Evolutionary conservation across 306 rosid genomes (phyloP).

Genomic region (Psophocarpus tetragonolobus): DNA sequence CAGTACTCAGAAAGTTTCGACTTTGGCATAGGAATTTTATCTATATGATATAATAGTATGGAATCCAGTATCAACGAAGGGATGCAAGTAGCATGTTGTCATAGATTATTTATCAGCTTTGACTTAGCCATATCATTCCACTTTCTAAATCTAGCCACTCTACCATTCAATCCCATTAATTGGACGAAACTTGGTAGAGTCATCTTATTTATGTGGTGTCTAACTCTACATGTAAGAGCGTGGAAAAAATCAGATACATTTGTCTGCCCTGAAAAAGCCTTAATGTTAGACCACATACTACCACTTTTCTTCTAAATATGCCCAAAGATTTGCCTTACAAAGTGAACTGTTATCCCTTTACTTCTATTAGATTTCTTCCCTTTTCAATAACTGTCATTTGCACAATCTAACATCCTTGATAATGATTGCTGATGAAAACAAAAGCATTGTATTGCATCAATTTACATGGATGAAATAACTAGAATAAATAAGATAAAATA

Average conservation of each 20-base stretch:
- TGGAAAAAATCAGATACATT: conserved; percentile 39
- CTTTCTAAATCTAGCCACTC: conserved; percentile 27
- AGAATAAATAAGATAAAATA: too few species aligned
- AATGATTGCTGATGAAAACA: conserved; percentile 19
- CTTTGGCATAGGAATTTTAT: too few species aligned
- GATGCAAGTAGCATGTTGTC: too few species aligned
- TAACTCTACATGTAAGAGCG: conserved; percentile 91
- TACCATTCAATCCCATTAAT: conserved; percentile 78
- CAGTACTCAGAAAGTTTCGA: too few species aligned
- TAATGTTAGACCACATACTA: neutral
- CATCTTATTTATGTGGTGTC: conserved; percentile 97
- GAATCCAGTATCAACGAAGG: too few species aligned
- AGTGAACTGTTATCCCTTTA: conserved; percentile 22
- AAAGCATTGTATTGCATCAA: neutral
- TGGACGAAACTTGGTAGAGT: conserved; percentile 88
- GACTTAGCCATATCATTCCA: too few species aligned
- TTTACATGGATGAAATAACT: neutral
- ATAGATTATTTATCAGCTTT: too few species aligned
- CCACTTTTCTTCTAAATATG: neutral
- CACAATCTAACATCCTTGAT: neutral
- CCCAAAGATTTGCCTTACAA: neutral
- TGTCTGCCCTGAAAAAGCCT: conserved; percentile 16
- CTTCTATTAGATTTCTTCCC: conserved; percentile 86
- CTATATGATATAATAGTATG: too few species aligned
- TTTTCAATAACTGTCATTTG: conserved; percentile 75